Evolutionary conservation across 1,284 basidiomycete species (phyloP), one percentile per base, ranked within the genome.

Genomic region (Omphalotus olearius): DNA sequence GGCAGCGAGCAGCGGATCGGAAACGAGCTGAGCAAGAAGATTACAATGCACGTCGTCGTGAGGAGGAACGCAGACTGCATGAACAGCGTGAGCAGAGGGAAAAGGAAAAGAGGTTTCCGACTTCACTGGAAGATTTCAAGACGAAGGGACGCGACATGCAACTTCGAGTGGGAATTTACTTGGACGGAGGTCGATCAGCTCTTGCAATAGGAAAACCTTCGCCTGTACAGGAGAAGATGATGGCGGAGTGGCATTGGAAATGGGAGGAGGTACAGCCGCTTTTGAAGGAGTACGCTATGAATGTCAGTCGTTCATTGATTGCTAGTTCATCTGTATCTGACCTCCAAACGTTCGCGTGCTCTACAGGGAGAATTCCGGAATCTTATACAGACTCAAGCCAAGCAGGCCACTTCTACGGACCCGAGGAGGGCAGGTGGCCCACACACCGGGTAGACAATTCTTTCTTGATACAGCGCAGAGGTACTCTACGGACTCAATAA

Each of bases 1-100:
- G 14, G 1, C 45, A 30, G 18, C 17, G 13, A 18, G 41, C 4
- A 10, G 30, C 33, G 6, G 41, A 47, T 10, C 33, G 41, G 13
- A n/a, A 42, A 11, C 26, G 17, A 17, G 3, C 3, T 1, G 48
- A 43, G 16, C 50, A 47, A 25, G 45, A 52, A 18, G 4, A 20
- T 18, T 52, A 52, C 28, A 52, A 52, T 36, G 7, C 13, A 13
- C 36, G 25, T 6, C 45, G 50, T 6, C 14, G 50, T 14, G 45
- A 52, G 30, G 50, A 52, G 42, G 45, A 52, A 25, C n/a, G 26
- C 30, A 17, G 37, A 4, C 26, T 17, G 11, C 38, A 20, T n/a
- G 50, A 26, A 30, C 36, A 52, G 28, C 20, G 30, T 11, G 45
- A 47, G 18, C 39, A 36, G 18, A 45, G 45, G 25, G 23, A 43